Evolutionary conservation across 2,329 filamentous ascomycete genomes (phyloP), one percentile per base, ranked within the genome.

Genomic region (Daldinia eschscholtzii): DNA sequence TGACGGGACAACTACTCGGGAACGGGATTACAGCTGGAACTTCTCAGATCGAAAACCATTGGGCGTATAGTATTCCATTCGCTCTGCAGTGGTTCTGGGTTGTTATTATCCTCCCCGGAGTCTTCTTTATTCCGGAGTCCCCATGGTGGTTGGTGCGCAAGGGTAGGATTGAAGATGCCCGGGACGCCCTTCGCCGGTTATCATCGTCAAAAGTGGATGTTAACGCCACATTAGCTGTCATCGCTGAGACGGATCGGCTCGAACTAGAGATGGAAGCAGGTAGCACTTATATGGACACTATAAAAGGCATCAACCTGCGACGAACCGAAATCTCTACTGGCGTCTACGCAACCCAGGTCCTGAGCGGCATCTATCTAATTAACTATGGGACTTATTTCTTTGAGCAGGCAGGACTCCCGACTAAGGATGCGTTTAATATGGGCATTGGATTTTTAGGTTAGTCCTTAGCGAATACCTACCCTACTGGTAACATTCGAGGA

Each of bases 301-400:
- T 88, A 72, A 82, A 78, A 48, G 83, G 83, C 0, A 79, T 81
- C 42, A 85, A 86, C 66, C 74, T 82, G 18, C 81, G 85, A n/a
- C 83, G 86, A 20, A 88, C 86, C 0, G 86, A 88, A 73, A 87
- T 88, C 37, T 83, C 85, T 3, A 81, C 83, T 67, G 89, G 89
- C 76, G 87, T 89, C 6, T 91, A 89, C 81, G 85, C 87, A 3
- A 89, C 89, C 2, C 89, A 92, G 74, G 89, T 90, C 20, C 80
- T 91, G 1, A 87, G 85, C 58, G 89, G 89, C 26, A 88, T 89
- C 69, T 88, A 89, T 13, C 86, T 91, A 70, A 88, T 89, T 55
- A 87, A 87, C 64, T 92, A 90, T 70, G 88, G 87, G 0, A 90
- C 87, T 1, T 89, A 89, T 73, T 86, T 86, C 75, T 88, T 89